Base-by-base conservation (phyloP, 2,329 filamentous ascomycete genomes). In the Xenoacremonium recifei region DNA sequence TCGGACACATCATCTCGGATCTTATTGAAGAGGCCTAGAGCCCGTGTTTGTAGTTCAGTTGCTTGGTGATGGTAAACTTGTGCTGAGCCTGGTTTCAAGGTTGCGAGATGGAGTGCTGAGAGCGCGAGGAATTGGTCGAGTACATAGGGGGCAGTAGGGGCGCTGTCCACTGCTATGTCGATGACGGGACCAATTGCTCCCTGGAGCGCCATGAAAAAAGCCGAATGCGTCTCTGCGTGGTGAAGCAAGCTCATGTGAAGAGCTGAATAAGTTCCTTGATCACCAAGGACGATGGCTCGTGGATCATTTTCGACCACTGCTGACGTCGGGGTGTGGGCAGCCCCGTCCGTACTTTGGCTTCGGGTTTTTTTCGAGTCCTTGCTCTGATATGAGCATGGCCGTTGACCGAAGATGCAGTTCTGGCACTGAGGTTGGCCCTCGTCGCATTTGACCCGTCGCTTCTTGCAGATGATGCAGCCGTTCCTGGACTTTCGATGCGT, bases 121-220 rank as follows among this genome's bases (percentile, higher is more conserved):
- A 72, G 48, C 29, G 71, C 73, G 10, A 77, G 63, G 5, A 74
- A 35, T 48, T 73, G 63, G 42, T 76, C 70, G 47, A 76, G 66
- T 4, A 74, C 63, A 40, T 71, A 76, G 2, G 70, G 73, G 3
- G 60, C 59, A 21, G 59, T 50, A 6, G 63, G 46, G 7, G 63
- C 62, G 35, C 63, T 55, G 13, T 51, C 58, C 18, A 68, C 48
- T 33, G 58, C 58, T 20, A 69, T 51, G 23, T 62, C 55, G n/a
- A 64, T 29, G 32, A 66, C 45, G 20, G 48, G 43, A 11, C 54
- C 45, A 7, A 47, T 50, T 33, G 49, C 51, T 15, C 42, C 55
- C 15, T 36, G 39, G 35, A 48, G 46, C 13, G 54, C 34, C 12
- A 57, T 49, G 35, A 57, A 47, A 16, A 51, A 43, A n/a, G 43